Evolutionary conservation across 1,139 yeast species (phyloP).

Genomic region (Protomyces macrosporus): DNA sequence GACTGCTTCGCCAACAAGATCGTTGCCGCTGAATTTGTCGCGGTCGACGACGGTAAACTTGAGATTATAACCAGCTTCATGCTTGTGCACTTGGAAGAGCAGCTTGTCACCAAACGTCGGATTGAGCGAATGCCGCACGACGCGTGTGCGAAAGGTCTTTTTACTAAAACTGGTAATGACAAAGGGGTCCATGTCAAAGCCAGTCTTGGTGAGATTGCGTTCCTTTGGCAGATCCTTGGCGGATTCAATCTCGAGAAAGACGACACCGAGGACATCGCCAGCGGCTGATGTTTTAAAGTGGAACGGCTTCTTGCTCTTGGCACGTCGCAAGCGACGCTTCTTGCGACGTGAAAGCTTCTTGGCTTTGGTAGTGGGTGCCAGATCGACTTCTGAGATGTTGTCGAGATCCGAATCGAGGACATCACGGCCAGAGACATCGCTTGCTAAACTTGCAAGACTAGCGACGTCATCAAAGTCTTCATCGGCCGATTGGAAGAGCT

Average conservation of each 20-base stretch:
- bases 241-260: constrained; percentile 67
- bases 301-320: constrained; percentile 10
- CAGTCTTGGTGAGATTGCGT: constrained; percentile 54
- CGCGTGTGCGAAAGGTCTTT: constrained; percentile 78
- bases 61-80: constrained; percentile 61
- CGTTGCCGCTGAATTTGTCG: constrained; percentile 77
- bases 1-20: constrained; percentile 64
- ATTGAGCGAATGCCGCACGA: constrained; percentile 74
- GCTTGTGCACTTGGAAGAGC: constrained; percentile 67
- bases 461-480: background rate
- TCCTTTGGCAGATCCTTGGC: constrained; percentile 69
- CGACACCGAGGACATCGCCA: constrained; percentile 56
- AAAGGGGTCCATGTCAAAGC: constrained; percentile 95
- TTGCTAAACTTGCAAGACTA: background rate
- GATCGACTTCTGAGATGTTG: background rate
- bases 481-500: constrained; percentile 4
- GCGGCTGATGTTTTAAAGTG: constrained; percentile 17
- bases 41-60: constrained; percentile 74
- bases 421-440: background rate
- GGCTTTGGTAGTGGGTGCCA: background rate
- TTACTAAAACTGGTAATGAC: constrained; percentile 88
- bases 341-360: constrained; percentile 1
- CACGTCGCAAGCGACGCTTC: constrained; percentile 2
- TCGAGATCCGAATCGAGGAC: constrained; percentile 18
- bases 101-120: constrained; percentile 79